Base-by-base conservation (phyloP, 2,329 filamentous ascomycete species). In the Parafenestella ontariensis region DNA sequence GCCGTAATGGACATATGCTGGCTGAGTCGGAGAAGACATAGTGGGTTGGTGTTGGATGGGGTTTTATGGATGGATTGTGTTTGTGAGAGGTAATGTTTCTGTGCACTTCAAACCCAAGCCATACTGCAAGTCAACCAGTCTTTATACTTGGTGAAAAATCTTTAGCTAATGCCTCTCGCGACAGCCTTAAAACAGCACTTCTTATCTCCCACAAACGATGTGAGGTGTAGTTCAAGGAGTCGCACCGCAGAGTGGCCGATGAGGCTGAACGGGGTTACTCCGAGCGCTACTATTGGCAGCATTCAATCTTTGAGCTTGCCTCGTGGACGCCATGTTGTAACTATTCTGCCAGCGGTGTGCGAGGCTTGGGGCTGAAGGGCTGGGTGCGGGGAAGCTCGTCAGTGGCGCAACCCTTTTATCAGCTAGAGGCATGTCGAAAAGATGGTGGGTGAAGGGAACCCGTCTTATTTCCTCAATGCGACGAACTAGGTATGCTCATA, bases 21-120 rank as follows among this genome's bases (percentile, higher is more conserved):
- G 58, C 39, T 52, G 47, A 10, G 51, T 61, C 15, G 46, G 43
- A 46, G 53, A 55, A 10, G 58, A 53, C 58, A 61, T 61, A 13
- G 13, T 33, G 15, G 26, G n/a, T 17, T 28, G 47, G 2, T 40
- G 24, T 24, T 17, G 33, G 29, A n/a, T 46, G 31, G 24, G 24
- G 8, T 10, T 21, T 13, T 18, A 29, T n/a, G 15, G 20, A 23
- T 18, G 17, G 20, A 24, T 13, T 6, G 37, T n/a, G 6, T 11
- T 3, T 7, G 24, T 18, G 17, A 8, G 8, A 17, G 21, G 8
- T 18, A 13, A 6, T 9, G 7, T 6, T 43, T 7, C 3, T 26
- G 4, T n/a, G 3, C 2, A 40, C 11, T 15, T 40, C 3, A 24
- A 15, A 7, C 7, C 8, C 20, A 40, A 15, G 21, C 6, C 3